Percentiles rank a stretch among this genome's conserved stretches.
phyloP scores from a whole-genome alignment of 352 stramenopile genomes.

The Globisporangium alternatum region DNA sequence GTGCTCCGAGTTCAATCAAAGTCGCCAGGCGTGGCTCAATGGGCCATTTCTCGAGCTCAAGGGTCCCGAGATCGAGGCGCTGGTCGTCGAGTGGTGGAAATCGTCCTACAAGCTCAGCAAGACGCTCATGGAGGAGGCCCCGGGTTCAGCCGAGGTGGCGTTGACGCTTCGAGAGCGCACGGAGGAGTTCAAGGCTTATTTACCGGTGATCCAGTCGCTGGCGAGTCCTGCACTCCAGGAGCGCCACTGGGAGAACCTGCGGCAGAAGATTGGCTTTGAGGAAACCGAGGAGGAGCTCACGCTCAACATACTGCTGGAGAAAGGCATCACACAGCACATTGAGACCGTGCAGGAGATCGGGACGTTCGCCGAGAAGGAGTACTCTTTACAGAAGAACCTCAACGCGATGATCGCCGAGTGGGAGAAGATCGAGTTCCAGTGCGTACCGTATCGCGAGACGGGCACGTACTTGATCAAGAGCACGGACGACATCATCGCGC shows the following conservation, averaged over 20 bases:
- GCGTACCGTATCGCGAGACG: conserved; percentile 90
- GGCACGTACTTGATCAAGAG: conserved; percentile 88
- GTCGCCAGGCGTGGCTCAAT: conserved; percentile 90
- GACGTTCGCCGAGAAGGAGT: conserved; percentile 94
- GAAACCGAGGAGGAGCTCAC: conserved; percentile 86
- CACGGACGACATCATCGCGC: conserved; percentile 88
- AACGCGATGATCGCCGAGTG: conserved; percentile 94
- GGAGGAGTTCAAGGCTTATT: conserved; percentile 89
- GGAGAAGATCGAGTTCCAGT: conserved; percentile 92
- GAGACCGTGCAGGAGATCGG: conserved; percentile 89
- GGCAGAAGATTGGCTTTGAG: conserved; percentile 88
- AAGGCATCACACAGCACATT: conserved; percentile 83
- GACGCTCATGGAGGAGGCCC: conserved; percentile 84
- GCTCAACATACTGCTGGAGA: conserved; percentile 74
- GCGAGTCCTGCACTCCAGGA: conserved; percentile 91
- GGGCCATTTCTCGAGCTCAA: conserved; percentile 91
- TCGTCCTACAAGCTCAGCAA: conserved; percentile 91
- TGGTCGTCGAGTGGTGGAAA: conserved; percentile 94
- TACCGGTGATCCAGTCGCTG: conserved; percentile 92
- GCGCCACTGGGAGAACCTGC: conserved; percentile 90
- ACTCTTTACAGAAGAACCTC: conserved; percentile 91
- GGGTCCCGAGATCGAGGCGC: conserved; percentile 81
- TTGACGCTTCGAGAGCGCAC: conserved; percentile 88
- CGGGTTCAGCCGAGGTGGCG: conserved; percentile 86
- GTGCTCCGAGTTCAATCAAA: conserved; percentile 92